Conservation (phyloP, 129 eudicot genomes). For the Oenanthe sinensis region DNA sequence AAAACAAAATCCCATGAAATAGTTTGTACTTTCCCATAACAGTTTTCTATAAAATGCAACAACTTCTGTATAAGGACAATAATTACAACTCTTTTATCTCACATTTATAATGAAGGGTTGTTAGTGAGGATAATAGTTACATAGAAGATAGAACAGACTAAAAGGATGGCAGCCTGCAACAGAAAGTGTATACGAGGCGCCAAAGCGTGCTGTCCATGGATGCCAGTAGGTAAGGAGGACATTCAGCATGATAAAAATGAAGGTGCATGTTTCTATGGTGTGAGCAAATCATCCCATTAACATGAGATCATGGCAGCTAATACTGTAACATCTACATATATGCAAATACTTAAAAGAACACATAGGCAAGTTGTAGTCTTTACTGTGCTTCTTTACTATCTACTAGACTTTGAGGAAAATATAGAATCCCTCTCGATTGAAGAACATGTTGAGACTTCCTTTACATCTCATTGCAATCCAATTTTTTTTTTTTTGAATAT, state of each 20-base stretch:
- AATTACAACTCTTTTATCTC: background rate
- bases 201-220: background rate
- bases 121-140: background rate
- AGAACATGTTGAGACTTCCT: too few relatives aligned
- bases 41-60: background rate
- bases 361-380: background rate
- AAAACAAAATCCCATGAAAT: background rate
- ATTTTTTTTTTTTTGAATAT: too few relatives aligned
- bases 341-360: background rate
- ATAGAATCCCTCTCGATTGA: too few relatives aligned
- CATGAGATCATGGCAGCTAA: background rate
- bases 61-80: background rate
- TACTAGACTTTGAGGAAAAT: too few relatives aligned
- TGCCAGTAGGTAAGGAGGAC: background rate
- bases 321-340: background rate
- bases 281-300: background rate
- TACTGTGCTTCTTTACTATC: background rate
- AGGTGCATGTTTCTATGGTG: background rate
- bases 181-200: background rate
- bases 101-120: background rate
- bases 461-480: too few relatives aligned
- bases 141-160: background rate
- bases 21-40: background rate
- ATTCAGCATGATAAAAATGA: background rate
- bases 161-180: background rate